These are phyloP conservation scores for Trametes villosa DNA, from an alignment of 768 basidiomycete species.

Conservation along the genomic window DNA sequence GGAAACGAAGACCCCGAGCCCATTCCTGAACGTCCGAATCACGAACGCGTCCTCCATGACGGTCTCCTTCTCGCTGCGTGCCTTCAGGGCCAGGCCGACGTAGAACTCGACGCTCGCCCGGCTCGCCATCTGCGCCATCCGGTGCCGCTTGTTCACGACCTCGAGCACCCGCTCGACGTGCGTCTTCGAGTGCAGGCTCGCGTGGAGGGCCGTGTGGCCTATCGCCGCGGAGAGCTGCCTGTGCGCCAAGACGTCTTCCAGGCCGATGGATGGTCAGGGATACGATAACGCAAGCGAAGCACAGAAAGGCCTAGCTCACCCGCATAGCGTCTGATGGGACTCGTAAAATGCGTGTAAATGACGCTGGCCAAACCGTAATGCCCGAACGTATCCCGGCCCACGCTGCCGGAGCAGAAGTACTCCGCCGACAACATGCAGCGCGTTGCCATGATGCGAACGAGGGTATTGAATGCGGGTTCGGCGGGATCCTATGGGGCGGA, in stretches of 20 bases:
- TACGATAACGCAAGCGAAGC: not conserved
- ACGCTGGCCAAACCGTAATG: conserved; percentile 98
- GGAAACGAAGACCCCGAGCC: conserved; percentile 93
- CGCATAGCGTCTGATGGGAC: conserved; percentile 95
- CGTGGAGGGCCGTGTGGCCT: conserved; percentile 79
- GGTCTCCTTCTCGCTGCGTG: conserved; percentile 51
- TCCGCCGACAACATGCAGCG: conserved; percentile 98
- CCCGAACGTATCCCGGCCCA: conserved; percentile 88
- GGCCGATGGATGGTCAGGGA: not conserved
- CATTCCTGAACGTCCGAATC: conserved; percentile 93
- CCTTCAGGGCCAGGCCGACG: conserved; percentile 89
- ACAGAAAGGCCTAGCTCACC: conserved; percentile 48
- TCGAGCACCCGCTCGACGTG: conserved; percentile 87
- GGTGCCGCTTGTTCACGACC: conserved; percentile 88
- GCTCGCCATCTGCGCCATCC: conserved; percentile 97
- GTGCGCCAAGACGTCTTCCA: conserved; percentile 86
- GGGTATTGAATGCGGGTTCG: conserved; percentile 92
- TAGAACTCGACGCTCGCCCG: conserved; percentile 98
- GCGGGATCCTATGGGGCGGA: conserved; percentile 61
- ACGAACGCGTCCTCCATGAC: conserved; percentile 89
- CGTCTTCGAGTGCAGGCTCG: conserved; percentile 83
- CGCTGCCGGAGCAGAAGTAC: conserved; percentile 96
- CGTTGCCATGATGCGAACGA: conserved; percentile 99
- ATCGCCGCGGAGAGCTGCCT: conserved; percentile 93
- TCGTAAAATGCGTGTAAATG: conserved; percentile 99